Evolutionary conservation across 768 basidiomycete genomes (phyloP), one percentile per base, ranked within the genome.

Genomic region (Ramaria sp.): DNA sequence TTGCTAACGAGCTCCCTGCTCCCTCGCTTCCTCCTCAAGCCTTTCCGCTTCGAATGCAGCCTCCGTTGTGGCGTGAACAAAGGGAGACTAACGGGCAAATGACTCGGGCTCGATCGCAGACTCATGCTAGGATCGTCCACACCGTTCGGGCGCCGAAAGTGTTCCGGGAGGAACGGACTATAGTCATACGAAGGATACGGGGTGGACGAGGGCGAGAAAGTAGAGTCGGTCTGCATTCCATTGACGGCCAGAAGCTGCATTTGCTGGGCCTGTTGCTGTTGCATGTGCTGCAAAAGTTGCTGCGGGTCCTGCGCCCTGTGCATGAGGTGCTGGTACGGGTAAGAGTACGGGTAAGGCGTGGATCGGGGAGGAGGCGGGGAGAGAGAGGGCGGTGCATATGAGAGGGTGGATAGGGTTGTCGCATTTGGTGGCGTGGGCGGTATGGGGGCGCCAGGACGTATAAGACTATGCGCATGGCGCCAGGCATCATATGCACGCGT

Each of bases 261-360:
- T 63, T 85, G 85, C 80, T 82, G 85, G 65, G 88, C 87, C 36
- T 78, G 71, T 61, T 87, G 83, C 60, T 78, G 71, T 61, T 87
- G 83, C 60, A 85, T 81, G 25, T 25, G 24, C n/a, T 54, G 52
- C 18, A 18, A 15, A 20, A 24, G 5, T 27, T 43, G 53, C 34
- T n/a, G n/a, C n/a, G n/a, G 55, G 55, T 24, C 37, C 27, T 53
- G 56, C n/a, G 24, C 5, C 24, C n/a, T 10, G 20, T 37, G 54
- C 37, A 47, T 32, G 15, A 36, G 27, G n/a, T 56, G 43, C 48
- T 50, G 28, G 8, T 52, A 25, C 39, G 22, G 16, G 67, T 81
- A 90, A 0, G 85, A 85, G 64, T 80, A 85, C 0, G 87, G 88
- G 56, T 86, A 88, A 1, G 88, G 88, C 3, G 88, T 89, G 8